Evolutionary conservation across 768 basidiomycete species (phyloP).

Genomic region (Suillus placidus): DNA sequence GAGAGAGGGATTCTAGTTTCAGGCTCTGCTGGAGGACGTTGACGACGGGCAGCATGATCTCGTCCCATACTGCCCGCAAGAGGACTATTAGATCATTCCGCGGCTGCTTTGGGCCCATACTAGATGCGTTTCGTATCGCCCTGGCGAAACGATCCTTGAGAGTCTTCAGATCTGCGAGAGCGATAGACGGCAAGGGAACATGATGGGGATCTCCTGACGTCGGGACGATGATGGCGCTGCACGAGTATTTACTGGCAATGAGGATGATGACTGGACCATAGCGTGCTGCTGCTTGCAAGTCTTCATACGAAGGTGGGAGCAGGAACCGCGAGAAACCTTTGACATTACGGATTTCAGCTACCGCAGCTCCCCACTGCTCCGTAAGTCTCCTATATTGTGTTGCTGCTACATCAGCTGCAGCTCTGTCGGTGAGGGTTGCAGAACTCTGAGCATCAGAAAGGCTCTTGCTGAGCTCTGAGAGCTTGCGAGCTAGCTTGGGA

Average conservation of each 20-base stretch:
- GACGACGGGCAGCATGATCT: no score
- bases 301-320: slow-evolving; percentile 13
- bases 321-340: slow-evolving; percentile 11
- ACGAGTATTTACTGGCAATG: slow-evolving; percentile 16
- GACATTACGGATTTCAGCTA: slow-evolving; percentile 7
- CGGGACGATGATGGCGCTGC: slow-evolving; percentile 17
- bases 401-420: neutral
- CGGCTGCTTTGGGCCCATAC: no score
- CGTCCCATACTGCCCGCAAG: no score
- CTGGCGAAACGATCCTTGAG: neutral
- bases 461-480: neutral
- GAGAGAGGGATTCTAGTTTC: no score
- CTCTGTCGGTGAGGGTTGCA: neutral
- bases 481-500: neutral
- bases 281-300: slow-evolving; percentile 18
- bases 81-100: no score
- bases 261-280: slow-evolving; percentile 23
- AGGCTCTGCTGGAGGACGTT: no score
- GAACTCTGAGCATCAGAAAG: neutral
- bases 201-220: no score
- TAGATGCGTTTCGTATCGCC: neutral
- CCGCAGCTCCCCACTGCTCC: neutral
- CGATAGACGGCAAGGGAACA: neutral
- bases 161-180: neutral
- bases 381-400: fast-evolving